These are phyloP conservation scores for Ogataea paradorogensis DNA, from an alignment of 805 yeast species.

Conservation along the genomic window DNA sequence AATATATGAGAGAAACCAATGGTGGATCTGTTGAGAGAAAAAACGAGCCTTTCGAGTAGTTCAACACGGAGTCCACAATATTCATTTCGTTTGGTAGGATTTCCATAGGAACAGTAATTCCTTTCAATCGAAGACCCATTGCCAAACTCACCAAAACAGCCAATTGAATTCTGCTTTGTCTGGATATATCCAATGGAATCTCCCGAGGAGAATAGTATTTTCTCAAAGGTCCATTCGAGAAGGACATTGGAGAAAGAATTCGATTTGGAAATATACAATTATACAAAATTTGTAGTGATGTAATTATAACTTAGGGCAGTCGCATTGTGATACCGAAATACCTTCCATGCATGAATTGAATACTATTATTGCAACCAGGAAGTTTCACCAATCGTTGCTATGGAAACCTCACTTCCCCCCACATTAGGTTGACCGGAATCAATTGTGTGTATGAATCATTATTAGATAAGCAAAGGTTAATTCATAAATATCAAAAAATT, in stretches of 20 bases:
- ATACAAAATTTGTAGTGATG: too few relatives aligned
- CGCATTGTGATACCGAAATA: too few relatives aligned
- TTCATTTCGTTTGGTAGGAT: conserved; percentile 93
- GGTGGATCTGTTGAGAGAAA: conserved; percentile 84
- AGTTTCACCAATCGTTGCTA: too few relatives aligned
- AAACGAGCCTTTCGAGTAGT: conserved; percentile 63
- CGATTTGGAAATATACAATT: too few relatives aligned
- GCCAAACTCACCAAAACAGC: conserved; percentile 35
- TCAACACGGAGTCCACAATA: conserved; percentile 83
- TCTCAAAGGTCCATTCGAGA: conserved; percentile 12
- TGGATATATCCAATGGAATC: not conserved
- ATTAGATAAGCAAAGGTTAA: too few relatives aligned
- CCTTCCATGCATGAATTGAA: too few relatives aligned
- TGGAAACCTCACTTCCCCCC: too few relatives aligned
- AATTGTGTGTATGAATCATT: too few relatives aligned
- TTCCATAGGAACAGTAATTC: conserved; percentile 60
- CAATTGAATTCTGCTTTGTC: conserved; percentile 19
- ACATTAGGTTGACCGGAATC: too few relatives aligned
- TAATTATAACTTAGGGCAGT: too few relatives aligned
- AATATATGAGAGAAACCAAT: conserved; percentile 67
- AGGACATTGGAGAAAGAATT: conserved; percentile 1
- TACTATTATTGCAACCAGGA: too few relatives aligned
- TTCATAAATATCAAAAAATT: not conserved
- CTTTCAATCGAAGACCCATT: conserved; percentile 52
- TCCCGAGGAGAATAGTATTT: conserved; percentile 4